Conservation (phyloP, 805 yeast species). For the Saccharomyces eubayanus region DNA sequence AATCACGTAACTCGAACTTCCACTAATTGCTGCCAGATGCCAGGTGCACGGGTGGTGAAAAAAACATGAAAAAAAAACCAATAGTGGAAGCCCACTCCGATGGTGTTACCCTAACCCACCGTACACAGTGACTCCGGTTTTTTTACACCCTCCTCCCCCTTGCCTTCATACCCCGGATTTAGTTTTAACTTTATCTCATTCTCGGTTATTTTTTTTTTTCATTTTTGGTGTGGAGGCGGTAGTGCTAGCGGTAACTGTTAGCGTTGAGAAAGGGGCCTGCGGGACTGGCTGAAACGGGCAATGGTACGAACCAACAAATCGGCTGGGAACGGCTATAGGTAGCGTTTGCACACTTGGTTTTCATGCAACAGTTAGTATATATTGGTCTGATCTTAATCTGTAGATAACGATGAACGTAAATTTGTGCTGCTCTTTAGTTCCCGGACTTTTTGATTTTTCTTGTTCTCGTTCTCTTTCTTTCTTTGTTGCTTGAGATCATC, state of each 20-base stretch:
- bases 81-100: background rate
- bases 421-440: background rate
- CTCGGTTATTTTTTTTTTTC: background rate
- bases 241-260: background rate
- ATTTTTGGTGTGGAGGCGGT: background rate
- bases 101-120: background rate
- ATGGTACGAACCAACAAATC: background rate
- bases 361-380: background rate
- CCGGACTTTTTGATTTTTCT: background rate
- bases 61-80: background rate
- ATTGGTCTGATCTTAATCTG: background rate
- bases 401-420: background rate
- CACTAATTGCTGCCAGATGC: background rate
- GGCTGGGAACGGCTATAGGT: background rate
- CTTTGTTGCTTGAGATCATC: background rate
- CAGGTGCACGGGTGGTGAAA: background rate
- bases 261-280: background rate
- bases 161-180: background rate
- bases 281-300: background rate
- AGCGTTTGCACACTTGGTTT: background rate
- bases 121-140: background rate
- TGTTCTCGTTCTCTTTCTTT: background rate
- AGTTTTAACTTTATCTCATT: background rate
- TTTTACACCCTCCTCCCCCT: background rate
- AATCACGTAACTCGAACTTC: background rate